These are phyloP conservation scores for Candida andamanensis DNA, from an alignment of 805 yeast genomes.

Conservation along the genomic window DNA sequence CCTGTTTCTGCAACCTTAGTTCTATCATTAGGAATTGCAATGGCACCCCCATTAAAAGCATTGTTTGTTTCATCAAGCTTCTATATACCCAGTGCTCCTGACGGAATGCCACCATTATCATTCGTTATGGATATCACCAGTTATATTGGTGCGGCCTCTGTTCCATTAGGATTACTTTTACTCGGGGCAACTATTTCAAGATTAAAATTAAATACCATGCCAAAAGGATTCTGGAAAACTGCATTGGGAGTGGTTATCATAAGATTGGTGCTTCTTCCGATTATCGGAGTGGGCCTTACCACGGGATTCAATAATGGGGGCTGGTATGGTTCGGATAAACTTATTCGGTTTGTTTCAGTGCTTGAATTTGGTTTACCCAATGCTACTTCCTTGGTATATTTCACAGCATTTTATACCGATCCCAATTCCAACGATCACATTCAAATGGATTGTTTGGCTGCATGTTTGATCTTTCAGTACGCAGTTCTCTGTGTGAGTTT, in stretches of 20 bases:
- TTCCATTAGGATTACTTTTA: slow-evolving; percentile 77
- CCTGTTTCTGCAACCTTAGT: slow-evolving; percentile 75
- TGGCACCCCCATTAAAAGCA: slow-evolving; percentile 85
- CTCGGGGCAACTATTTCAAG: slow-evolving; percentile 88
- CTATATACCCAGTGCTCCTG: slow-evolving; percentile 74
- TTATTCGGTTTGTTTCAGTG: slow-evolving; percentile 68
- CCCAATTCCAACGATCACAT: slow-evolving; percentile 44
- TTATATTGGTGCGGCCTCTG: slow-evolving; percentile 82
- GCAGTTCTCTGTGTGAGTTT: slow-evolving; percentile 59
- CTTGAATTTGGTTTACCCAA: slow-evolving; percentile 78
- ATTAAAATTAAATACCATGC: slow-evolving; percentile 53
- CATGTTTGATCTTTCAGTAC: slow-evolving; percentile 71
- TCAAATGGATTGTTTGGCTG: slow-evolving; percentile 84
- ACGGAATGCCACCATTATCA: slow-evolving; percentile 73
- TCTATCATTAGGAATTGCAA: slow-evolving; percentile 57
- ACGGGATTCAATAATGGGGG: slow-evolving; percentile 57
- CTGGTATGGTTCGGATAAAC: slow-evolving; percentile 56
- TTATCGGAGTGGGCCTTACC: slow-evolving; percentile 60
- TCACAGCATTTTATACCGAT: slow-evolving; percentile 85
- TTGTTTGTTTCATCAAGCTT: slow-evolving; percentile 30
- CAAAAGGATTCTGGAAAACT: slow-evolving; percentile 68
- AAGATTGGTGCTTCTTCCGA: slow-evolving; percentile 68
- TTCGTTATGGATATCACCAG: slow-evolving; percentile 76
- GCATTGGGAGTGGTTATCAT: slow-evolving; percentile 51
- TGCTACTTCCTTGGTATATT: slow-evolving; percentile 82